Base-by-base conservation (phyloP, 441 rosid species). In the Erodium chrysanthum region DNA sequence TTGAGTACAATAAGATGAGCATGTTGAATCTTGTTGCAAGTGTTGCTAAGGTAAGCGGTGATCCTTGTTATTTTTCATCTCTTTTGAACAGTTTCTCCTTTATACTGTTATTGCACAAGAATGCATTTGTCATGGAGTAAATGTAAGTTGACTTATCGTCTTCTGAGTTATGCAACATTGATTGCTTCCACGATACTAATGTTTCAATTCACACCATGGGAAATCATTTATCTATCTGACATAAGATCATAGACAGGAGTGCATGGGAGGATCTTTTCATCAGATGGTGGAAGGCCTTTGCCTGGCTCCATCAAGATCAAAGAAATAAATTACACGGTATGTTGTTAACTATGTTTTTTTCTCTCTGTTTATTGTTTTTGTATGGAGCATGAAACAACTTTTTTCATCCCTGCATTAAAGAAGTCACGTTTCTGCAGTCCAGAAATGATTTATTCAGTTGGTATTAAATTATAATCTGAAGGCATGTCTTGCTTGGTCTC, bases 1-100 rank as follows among this genome's bases (percentile, higher is more conserved):
- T 96, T 95, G 90, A 89, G 66, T 82, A 89, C 83, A 93, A 93
- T 81, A 85, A 79, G 80, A 84, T 78, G 87, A 91, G 98, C 84
- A 81, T 93, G 87, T 86, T 93, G 66, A 91, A 91, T 84, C 96
- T 93, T 67, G 88, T 79, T 75, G 91, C 97, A 21, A 89, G 86
- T 72, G 68, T 91, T 66, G 88, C 82, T 67, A 88, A 88, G 93
- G 97, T 91, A 84, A 17, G 63, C 63, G 70, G 48, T 42, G 22
- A 15, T 65, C 59, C 69, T 12, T 35, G 17, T 56, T 65, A 35
- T n/a, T 54, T 7, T 35, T 42, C 65, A 7, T 25, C 11, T 37
- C 35, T 60, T 18, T 7, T 46, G 64, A 20, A 59, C 56, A 20
- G 46, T 17, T 11, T 42, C 11, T 29, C 33, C 33, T 42, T 10